Base-by-base conservation (phyloP, 2,329 filamentous ascomycete genomes). In the Trichoderma harzianum region DNA sequence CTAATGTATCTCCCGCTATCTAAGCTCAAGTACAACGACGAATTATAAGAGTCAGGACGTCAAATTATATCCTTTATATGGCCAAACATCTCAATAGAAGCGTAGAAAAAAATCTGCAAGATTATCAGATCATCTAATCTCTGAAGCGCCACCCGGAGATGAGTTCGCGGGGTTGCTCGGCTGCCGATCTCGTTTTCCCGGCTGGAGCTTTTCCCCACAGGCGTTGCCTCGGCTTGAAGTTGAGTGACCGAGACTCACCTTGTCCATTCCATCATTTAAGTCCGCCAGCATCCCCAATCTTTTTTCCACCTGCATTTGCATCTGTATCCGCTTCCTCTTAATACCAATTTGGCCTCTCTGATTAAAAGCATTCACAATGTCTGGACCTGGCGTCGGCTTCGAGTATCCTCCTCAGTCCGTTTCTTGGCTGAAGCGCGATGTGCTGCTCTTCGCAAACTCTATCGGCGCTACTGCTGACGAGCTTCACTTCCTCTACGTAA, bases 401-500 rank as follows among this genome's bases (percentile, higher is more conserved):
- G 89, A 96, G 82, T 97, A 92, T 81, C 93, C 93, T 72, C 82
- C 88, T 62, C 85, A 89, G 78, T 88, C 91, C 79, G 93, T 97
- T 12, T 88, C 91, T 77, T 98, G 94, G 95, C 83, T 93, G 77
- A 94, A 95, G 88, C 90, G 95, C 75, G 95, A 98, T 85, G 89
- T 91, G 43, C 86, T 98, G 73, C 90, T 98, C 73, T 98, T 98
- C 81, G 94, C 95, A 76, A 92, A 92, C 82, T 95, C 92, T 83
- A 95, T 98, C 80, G 95, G 95, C 71, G 91, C 88, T 79, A 95
- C 89, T 14, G 87, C 88, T n/a, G 91, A 97, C 77, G 95, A 98
- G 86, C 89, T 97, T 78, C 94, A 97, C 80, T 97, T 95, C 80
- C 90, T 97, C 83, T 98, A 94, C 78, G 94, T 96, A 86, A 63